Percentiles rank a stretch among this genome's conserved stretches.
These are phyloP conservation scores for Claviceps fusiformis DNA, from an alignment of 2,329 filamentous ascomycete genomes.

Conservation along the genomic window DNA sequence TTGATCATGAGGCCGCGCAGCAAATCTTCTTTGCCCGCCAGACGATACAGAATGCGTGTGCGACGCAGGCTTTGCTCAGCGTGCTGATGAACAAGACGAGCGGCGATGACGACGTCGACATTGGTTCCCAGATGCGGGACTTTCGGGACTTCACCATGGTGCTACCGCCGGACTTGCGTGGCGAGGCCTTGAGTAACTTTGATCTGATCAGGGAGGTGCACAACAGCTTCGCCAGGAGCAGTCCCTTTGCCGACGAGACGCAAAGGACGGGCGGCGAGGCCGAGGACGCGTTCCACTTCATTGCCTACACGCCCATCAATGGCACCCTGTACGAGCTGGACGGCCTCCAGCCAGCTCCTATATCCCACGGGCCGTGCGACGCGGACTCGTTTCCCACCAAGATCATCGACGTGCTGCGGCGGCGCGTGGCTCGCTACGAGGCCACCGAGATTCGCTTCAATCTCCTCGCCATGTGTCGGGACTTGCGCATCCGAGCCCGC, in stretches of 20 bases:
- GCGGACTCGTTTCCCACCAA: conserved; percentile 60
- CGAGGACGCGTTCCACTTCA: conserved; percentile 94
- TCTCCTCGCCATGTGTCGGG: conserved; percentile 79
- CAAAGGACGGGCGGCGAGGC: conserved; percentile 48
- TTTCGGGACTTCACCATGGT: conserved; percentile 83
- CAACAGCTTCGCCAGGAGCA: conserved; percentile 80
- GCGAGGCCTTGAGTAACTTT: conserved; percentile 47
- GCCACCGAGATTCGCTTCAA: conserved; percentile 88
- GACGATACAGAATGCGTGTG: conserved; percentile 97
- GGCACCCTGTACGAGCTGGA: conserved; percentile 85
- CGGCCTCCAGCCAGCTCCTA: conserved; percentile 83
- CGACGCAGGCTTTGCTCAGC: conserved; percentile 85
- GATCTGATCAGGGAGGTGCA: conserved; percentile 65
- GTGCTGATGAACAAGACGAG: conserved; percentile 76
- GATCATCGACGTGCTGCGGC: conserved; percentile 76
- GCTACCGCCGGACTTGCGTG: conserved; percentile 60
- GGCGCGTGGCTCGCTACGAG: conserved; percentile 74
- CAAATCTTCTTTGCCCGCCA: conserved; percentile 88
- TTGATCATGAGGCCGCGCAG: conserved; percentile 62
- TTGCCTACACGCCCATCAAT: conserved; percentile 77
- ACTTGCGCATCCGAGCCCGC: conserved; percentile 61
- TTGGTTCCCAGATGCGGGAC: conserved; percentile 56
- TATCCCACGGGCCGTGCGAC: conserved; percentile 67
- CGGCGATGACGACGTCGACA: conserved; percentile 45
- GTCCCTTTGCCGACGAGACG: conserved; percentile 88